These are phyloP conservation scores for Pleurotus tuber-regium DNA, from an alignment of 768 basidiomycete genomes.

Conservation along the genomic window DNA sequence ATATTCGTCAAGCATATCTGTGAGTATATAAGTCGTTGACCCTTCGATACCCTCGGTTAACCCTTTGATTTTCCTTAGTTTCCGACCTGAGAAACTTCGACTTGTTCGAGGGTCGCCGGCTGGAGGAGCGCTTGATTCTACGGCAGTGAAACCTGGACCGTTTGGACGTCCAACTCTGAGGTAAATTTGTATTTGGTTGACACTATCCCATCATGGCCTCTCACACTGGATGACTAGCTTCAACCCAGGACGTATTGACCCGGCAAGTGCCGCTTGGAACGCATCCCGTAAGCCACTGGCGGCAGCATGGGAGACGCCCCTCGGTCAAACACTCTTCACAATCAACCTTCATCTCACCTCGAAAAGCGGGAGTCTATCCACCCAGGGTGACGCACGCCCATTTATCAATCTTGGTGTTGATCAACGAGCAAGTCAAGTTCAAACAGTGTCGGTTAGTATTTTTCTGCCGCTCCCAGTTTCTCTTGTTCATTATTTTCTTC, in stretches of 20 bases:
- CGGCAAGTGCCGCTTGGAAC: constrained; percentile 51
- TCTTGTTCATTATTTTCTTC: not conserved
- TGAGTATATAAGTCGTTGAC: constrained; percentile 23
- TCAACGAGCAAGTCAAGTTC: constrained; percentile 48
- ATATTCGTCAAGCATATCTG: constrained; percentile 60
- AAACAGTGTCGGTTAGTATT: constrained; percentile 45
- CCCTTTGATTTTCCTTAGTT: constrained; percentile 22
- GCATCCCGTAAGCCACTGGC: constrained; percentile 59
- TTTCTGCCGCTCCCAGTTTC: not conserved
- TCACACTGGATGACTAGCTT: constrained; percentile 31
- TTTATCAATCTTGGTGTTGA: constrained; percentile 54
- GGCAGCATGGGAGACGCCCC: constrained; percentile 49
- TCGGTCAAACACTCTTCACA: constrained; percentile 48
- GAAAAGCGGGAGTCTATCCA: constrained; percentile 54
- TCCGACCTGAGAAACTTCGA: constrained; percentile 47
- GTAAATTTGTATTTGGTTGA: not conserved
- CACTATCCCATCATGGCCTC: not conserved
- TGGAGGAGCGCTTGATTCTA: constrained; percentile 47
- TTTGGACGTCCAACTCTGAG: constrained; percentile 9
- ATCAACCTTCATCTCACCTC: constrained; percentile 61
- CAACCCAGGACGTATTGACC: constrained; percentile 64
- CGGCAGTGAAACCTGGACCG: constrained; percentile 30
- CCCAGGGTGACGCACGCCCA: constrained; percentile 54
- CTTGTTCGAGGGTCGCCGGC: constrained; percentile 43
- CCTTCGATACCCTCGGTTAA: not conserved